These are phyloP conservation scores for Thielaviopsis musarum DNA, from an alignment of 2,329 filamentous ascomycete species.

Conservation along the genomic window DNA sequence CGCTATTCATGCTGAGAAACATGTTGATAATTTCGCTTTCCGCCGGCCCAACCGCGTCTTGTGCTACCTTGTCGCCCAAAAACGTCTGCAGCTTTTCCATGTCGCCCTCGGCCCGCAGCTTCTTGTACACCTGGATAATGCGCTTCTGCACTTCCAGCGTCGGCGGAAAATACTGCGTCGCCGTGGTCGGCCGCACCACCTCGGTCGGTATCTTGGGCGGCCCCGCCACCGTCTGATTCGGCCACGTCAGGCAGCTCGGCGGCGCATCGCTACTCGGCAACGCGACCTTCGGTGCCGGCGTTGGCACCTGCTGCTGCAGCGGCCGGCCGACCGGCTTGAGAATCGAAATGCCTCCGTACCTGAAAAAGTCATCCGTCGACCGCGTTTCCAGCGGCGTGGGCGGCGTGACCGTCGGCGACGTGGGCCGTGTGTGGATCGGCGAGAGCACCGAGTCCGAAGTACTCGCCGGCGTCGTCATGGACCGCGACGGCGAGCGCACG, in stretches of 20 bases:
- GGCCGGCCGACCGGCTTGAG: not conserved
- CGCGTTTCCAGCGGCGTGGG: constrained; percentile 6
- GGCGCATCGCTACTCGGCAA: not conserved
- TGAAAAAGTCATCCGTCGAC: not conserved
- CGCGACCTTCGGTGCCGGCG: no score
- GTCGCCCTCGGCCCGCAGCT: not conserved
- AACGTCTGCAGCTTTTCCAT: not conserved
- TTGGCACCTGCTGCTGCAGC: not conserved
- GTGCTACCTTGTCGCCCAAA: not conserved
- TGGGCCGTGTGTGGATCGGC: not conserved
- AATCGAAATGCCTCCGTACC: no score
- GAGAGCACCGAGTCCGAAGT: no score
- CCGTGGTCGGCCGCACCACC: not conserved
- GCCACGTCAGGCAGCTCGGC: not conserved
- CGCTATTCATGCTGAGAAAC: constrained; percentile 7
- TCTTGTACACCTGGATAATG: constrained; percentile 5
- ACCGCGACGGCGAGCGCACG: no score
- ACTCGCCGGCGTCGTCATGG: no score
- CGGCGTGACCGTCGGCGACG: constrained; percentile 9
- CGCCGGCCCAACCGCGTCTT: not conserved
- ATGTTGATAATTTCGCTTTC: constrained; percentile 2
- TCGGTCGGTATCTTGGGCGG: not conserved
- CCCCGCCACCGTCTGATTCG: not conserved
- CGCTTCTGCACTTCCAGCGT: constrained; percentile 5
- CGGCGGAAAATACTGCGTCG: constrained; percentile 4